Evolutionary conservation across 169 alveolate species (phyloP), one percentile per base, ranked within the genome.

Genomic region (Amoebophrya sp.): DNA sequence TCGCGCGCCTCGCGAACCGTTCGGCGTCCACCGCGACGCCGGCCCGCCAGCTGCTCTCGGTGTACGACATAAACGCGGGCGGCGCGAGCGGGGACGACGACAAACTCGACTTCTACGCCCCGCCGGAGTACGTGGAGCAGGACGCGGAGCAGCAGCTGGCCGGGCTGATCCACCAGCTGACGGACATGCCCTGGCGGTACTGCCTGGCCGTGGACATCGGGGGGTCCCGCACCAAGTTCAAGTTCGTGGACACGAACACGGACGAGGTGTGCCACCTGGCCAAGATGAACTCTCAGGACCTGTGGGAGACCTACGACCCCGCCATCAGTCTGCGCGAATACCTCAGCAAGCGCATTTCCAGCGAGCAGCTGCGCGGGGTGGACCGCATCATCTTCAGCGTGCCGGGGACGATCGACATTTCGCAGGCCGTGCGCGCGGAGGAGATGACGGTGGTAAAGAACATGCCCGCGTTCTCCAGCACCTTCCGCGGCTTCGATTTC

Each of bases 401-500:
- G 40, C 90, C 90, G 14, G 90, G 90, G 32, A 88, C 90, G 54
- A 40, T 88, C 2, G 90, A 88, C n/a, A 33, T 88, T 2, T 18
- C 40, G n/a, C 35, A 35, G 40, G 90, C 35, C 40, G 32, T 88
- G 35, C 53, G 32, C 40, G 40, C 35, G n/a, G 90, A 88, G 90
- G 90, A 88, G 35, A 32, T 88, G 54, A 33, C 53, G 14, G 40
- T 40, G 35, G 90, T 88, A 0, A 88, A 88, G 47, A 88, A 88
- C 90, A 88, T 88, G 90, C 90, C 90, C 40, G 14, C 53, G 32
- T 88, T 88, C 7, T 39, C 40, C 32, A 35, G 53, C 47, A 14
- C 14, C 32, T 88, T 88, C 40, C 35, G 90, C 14, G 90, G 90
- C 32, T 88, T 88, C 47, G 40, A 88, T 40, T 88, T 88, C 90